Evolutionary conservation across 2,329 filamentous ascomycete genomes (phyloP).

Genomic region (Hypoxylon sp.): DNA sequence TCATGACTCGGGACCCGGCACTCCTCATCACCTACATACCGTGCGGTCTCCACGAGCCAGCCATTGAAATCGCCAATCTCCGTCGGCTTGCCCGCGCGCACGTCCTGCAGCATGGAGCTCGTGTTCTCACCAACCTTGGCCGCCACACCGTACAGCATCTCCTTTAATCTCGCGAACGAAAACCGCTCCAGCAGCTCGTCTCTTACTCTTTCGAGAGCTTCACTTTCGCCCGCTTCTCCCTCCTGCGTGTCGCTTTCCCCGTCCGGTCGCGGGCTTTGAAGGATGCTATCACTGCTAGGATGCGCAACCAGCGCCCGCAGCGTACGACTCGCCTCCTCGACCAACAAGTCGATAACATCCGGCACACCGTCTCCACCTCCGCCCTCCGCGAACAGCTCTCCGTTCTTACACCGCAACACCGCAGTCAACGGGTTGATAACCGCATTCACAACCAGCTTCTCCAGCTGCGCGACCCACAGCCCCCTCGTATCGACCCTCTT

Average conservation of each 20-base stretch:
- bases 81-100: slow-evolving; percentile 62
- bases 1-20: slow-evolving; percentile 55
- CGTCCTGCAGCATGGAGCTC: slow-evolving; percentile 73
- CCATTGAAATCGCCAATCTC: slow-evolving; percentile 71
- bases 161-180: slow-evolving; percentile 56
- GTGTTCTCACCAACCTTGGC: slow-evolving; percentile 64
- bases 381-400: slow-evolving; percentile 74
- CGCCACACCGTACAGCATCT: slow-evolving; percentile 61
- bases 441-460: slow-evolving; percentile 85
- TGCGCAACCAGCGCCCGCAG: slow-evolving; percentile 75
- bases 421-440: slow-evolving; percentile 89
- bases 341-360: slow-evolving; percentile 73
- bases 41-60: slow-evolving; percentile 64
- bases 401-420: slow-evolving; percentile 81
- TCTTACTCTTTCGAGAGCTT: slow-evolving; percentile 56
- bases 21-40: slow-evolving; percentile 50
- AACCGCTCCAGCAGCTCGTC: slow-evolving; percentile 56
- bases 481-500: slow-evolving; percentile 56
- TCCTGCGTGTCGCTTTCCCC: slow-evolving; percentile 53
- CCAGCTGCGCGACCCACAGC: slow-evolving; percentile 75
- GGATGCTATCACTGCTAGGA: slow-evolving; percentile 57
- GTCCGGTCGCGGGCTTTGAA: slow-evolving; percentile 49
- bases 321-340: slow-evolving; percentile 81
- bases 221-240: neutral
- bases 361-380: slow-evolving; percentile 59